phyloP scores from a whole-genome alignment of 2,329 filamentous ascomycete species.

The Thielaviopsis punctulata region DNA sequence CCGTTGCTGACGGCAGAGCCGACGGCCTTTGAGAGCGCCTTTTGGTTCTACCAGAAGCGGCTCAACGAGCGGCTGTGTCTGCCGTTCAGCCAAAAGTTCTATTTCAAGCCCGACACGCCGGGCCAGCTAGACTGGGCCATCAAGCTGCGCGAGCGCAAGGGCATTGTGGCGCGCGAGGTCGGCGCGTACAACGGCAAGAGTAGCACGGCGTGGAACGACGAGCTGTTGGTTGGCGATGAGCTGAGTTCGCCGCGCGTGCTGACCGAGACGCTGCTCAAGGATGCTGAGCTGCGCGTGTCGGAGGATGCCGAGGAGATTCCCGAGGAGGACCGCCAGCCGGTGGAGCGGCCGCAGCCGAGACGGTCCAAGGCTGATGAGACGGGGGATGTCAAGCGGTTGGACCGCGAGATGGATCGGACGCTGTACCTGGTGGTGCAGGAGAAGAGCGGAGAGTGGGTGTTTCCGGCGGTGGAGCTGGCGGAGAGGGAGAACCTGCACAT shows the following conservation, averaged over 20 bases:
- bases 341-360: constrained; percentile 54
- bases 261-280: constrained; percentile 52
- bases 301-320: constrained; percentile 43
- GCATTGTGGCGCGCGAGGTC: constrained; percentile 66
- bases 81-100: constrained; percentile 81
- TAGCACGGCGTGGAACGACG: constrained; percentile 73
- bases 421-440: constrained; percentile 75
- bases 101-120: constrained; percentile 82
- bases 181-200: constrained; percentile 62
- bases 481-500: constrained; percentile 63
- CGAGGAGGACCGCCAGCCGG: constrained; percentile 41
- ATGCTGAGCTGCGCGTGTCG: constrained; percentile 49
- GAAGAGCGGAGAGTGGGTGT: constrained; percentile 57
- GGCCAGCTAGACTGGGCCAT: constrained; percentile 77
- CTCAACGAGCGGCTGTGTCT: constrained; percentile 82
- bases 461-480: constrained; percentile 55
- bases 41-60: constrained; percentile 92
- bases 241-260: constrained; percentile 47
- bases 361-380: constrained; percentile 61
- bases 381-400: constrained; percentile 60
- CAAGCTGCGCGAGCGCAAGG: constrained; percentile 56
- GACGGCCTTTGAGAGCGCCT: constrained; percentile 78
- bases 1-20: constrained; percentile 73
- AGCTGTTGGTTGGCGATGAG: constrained; percentile 58
- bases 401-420: constrained; percentile 62